These are phyloP conservation scores for Pyricularia sp. DNA, from an alignment of 2,329 filamentous ascomycete species.

Conservation along the genomic window DNA sequence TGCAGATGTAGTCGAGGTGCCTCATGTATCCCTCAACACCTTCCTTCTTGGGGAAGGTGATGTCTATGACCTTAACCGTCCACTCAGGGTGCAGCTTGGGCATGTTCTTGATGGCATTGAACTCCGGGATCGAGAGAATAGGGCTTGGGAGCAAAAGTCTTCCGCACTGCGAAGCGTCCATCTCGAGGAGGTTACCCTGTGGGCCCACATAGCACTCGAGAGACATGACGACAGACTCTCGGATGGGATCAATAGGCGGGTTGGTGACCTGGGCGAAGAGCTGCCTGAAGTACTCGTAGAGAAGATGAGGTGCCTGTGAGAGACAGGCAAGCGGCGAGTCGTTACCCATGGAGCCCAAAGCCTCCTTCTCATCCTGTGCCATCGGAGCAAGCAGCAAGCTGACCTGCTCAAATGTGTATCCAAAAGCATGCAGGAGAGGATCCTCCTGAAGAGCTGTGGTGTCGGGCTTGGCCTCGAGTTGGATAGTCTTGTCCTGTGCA, in stretches of 20 bases:
- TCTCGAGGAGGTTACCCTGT: constrained; percentile 89
- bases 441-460: constrained; percentile 71
- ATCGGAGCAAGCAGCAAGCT: constrained; percentile 86
- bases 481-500: constrained; percentile 42
- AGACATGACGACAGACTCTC: constrained; percentile 97
- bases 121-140: constrained; percentile 80
- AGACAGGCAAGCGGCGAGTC: constrained; percentile 88
- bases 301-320: constrained; percentile 76
- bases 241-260: constrained; percentile 91
- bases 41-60: constrained; percentile 83
- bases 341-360: constrained; percentile 95
- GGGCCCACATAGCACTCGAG: constrained; percentile 93
- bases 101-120: constrained; percentile 79
- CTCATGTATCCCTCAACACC: constrained; percentile 78
- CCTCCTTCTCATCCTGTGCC: constrained; percentile 96
- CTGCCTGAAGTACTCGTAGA: constrained; percentile 96
- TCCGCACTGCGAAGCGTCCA: constrained; percentile 82
- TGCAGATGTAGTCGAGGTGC: constrained; percentile 81
- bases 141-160: constrained; percentile 81
- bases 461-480: constrained; percentile 60
- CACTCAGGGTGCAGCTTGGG: constrained; percentile 63
- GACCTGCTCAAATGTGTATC: constrained; percentile 93
- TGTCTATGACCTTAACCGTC: constrained; percentile 84
- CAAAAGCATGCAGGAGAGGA: constrained; percentile 73
- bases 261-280: constrained; percentile 98